Percentiles rank a stretch among this genome's conserved stretches.
These are phyloP conservation scores for Pyrenophora tritici-repentis DNA, from an alignment of 2,329 filamentous ascomycete genomes.

Conservation along the genomic window DNA sequence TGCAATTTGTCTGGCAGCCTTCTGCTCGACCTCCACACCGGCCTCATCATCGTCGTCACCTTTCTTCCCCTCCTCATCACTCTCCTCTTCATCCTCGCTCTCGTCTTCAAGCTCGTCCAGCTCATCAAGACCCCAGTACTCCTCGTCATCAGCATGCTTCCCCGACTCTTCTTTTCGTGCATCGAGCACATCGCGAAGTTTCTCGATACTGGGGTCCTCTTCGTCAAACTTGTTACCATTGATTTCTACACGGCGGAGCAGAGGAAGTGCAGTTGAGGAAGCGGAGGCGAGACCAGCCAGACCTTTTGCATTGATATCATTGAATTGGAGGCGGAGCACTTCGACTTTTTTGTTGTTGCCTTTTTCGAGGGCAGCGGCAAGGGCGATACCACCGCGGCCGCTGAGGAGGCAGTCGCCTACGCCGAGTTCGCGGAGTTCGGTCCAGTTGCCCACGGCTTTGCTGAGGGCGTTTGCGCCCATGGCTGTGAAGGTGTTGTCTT, in stretches of 20 bases:
- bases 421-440: conserved; percentile 77
- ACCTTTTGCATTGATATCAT: conserved; percentile 83
- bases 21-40: conserved; percentile 53
- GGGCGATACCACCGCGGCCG: conserved; percentile 72
- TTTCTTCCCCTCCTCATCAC: conserved; percentile 56
- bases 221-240: conserved; percentile 96
- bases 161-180: conserved; percentile 69
- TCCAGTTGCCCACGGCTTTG: conserved; percentile 74
- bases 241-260: conserved; percentile 82
- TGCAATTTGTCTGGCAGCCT: conserved; percentile 60
- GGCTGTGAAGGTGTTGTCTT: conserved; percentile 96
- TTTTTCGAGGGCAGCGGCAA: conserved; percentile 73
- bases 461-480: conserved; percentile 79
- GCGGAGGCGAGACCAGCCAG: conserved; percentile 73
- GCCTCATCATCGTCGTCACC: conserved; percentile 69
- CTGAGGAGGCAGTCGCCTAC: conserved; percentile 87
- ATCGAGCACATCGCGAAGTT: conserved; percentile 69
- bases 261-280: conserved; percentile 68
- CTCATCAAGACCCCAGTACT: conserved; percentile 61
- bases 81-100: conserved; percentile 77
- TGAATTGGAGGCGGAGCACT: conserved; percentile 84
- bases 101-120: conserved; percentile 82
- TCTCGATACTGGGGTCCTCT: conserved; percentile 74
- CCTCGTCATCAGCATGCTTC: conserved; percentile 58
- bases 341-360: conserved; percentile 81